Conservation (phyloP, 192 early-diverging fungal genomes). For the Funneliformis geosporum region DNA sequence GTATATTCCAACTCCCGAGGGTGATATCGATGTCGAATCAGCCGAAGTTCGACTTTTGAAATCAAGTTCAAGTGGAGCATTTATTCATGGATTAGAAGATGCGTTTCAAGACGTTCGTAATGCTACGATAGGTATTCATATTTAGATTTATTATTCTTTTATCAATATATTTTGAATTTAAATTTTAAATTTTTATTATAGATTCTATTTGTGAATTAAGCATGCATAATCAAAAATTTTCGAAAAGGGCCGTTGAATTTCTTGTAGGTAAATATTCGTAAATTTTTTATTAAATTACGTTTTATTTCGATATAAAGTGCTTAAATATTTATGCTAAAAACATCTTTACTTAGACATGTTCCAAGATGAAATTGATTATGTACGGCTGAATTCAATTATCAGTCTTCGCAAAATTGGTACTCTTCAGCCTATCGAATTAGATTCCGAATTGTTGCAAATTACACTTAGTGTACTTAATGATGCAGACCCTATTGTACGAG, state of each 20-base stretch:
- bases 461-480: constrained; percentile 80
- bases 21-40: constrained; percentile 68
- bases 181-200: constrained; percentile 34
- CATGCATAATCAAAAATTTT: constrained; percentile 68
- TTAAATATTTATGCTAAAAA: not conserved
- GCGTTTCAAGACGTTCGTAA: constrained; percentile 87
- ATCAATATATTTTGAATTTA: not conserved
- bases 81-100: constrained; percentile 96
- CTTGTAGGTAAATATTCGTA: constrained; percentile 63
- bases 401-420: constrained; percentile 73
- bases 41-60: constrained; percentile 72
- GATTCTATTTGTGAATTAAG: constrained; percentile 82
- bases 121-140: constrained; percentile 73
- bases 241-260: constrained; percentile 72
- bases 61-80: constrained; percentile 86
- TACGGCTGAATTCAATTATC: constrained; percentile 79
- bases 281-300: not conserved
- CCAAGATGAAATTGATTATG: constrained; percentile 89
- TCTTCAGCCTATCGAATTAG: constrained; percentile 54
- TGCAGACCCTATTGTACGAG: constrained; percentile 62
- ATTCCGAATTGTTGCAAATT: constrained; percentile 74
- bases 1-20: constrained; percentile 62
- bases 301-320: not conserved
- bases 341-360: constrained; percentile 79
- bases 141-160: not conserved